Percentiles rank a stretch among this genome's conserved stretches.
Evolutionary conservation across 441 rosid genomes (phyloP).

Genomic region (Gossypium trilobum): DNA sequence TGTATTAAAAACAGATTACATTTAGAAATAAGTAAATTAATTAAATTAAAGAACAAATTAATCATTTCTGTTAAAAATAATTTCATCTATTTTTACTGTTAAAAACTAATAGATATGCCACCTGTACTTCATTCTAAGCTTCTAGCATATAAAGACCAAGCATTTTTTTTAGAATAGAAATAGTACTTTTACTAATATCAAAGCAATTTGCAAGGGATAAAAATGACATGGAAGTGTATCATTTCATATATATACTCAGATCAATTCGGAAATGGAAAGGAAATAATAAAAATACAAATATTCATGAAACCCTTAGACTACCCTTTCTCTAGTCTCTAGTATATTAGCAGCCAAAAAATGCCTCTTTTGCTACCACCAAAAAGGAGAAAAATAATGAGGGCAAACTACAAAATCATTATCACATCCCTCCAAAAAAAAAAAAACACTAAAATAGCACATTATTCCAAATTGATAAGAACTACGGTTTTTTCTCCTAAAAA

Average conservation of each 20-base stretch:
- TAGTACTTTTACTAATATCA: no score
- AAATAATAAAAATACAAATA: neutral
- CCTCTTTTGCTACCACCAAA: neutral
- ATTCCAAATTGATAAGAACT: neutral
- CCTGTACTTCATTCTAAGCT: no score
- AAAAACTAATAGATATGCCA: no score
- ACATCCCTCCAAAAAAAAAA: neutral
- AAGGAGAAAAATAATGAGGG: neutral
- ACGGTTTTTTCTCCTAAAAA: neutral
- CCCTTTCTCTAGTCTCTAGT: neutral
- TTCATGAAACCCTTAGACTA: neutral
- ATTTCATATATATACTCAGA: neutral
- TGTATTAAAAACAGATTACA: no score
- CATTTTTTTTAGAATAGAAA: no score
- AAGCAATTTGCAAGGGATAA: neutral
- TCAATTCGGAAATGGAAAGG: neutral
- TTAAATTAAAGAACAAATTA: no score
- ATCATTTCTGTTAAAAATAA: no score
- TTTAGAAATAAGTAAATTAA: no score
- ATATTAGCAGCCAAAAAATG: neutral
- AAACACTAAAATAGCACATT: neutral
- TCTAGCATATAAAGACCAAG: no score
- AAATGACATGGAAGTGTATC: neutral
- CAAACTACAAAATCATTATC: neutral
- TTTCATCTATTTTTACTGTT: no score